Evolutionary conservation across 257 asterid genomes (phyloP).

Genomic region (Mitragyna speciosa): DNA sequence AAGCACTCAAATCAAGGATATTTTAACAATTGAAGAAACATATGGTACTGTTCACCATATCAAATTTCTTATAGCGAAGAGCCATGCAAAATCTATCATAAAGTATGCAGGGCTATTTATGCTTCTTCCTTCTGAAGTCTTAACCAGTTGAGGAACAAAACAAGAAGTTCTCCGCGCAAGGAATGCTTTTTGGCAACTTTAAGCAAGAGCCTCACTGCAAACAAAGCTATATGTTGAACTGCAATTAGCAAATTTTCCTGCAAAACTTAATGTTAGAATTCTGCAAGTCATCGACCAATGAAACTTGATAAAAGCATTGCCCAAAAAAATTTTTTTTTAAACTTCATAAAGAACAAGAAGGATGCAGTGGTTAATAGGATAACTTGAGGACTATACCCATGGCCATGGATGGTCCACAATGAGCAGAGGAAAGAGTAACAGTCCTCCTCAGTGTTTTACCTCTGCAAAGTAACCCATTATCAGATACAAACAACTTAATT

Average conservation of each 20-base stretch:
- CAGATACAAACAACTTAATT: conserved; percentile 15
- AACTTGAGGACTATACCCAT: not conserved
- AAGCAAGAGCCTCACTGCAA: not conserved
- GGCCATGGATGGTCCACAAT: not conserved
- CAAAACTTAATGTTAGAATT: not conserved
- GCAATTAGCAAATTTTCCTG: not conserved
- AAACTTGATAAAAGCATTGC: not conserved
- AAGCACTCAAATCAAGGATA: not conserved
- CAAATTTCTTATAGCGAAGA: not conserved
- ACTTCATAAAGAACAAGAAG: not conserved
- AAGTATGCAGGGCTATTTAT: not conserved
- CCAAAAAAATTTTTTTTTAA: not conserved
- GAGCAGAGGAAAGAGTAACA: not conserved
- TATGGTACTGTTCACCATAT: not conserved
- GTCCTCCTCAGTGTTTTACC: not conserved
- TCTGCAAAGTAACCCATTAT: not conserved
- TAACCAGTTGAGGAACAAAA: not conserved
- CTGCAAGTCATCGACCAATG: not conserved
- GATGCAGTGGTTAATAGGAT: not conserved
- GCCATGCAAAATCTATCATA: conserved; percentile 22
- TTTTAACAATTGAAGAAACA: conserved; percentile 7
- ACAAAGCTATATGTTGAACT: not conserved
- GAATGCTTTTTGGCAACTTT: not conserved
- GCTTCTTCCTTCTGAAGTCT: not conserved
- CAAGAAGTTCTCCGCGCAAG: not conserved